phyloP scores from a whole-genome alignment of 805 yeast species.

The Saturnispora besseyi region DNA sequence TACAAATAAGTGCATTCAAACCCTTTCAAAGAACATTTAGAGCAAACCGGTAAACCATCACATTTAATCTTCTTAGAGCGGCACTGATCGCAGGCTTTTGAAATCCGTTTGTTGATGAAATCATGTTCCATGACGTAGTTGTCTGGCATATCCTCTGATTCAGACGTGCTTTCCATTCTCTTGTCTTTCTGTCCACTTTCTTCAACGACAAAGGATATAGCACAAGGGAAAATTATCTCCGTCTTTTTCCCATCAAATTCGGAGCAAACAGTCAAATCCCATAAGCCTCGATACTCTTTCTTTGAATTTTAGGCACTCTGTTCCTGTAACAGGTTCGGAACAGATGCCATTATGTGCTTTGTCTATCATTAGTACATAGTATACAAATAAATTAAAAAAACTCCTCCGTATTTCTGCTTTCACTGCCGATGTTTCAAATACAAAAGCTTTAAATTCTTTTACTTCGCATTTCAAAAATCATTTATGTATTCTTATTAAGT shows the following conservation, averaged over 20 bases:
- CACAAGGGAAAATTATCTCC: not conserved
- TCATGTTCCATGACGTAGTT: not conserved
- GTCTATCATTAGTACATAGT: no score
- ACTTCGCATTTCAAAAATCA: no score
- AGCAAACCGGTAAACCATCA: conserved; percentile 38
- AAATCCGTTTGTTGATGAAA: conserved; percentile 19
- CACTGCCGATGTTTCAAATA: no score
- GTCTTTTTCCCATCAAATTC: not conserved
- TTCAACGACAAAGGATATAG: not conserved
- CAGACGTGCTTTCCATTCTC: not conserved
- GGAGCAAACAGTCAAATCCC: not conserved
- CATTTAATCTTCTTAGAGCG: conserved; percentile 42
- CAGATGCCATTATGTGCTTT: not conserved
- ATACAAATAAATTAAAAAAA: no score
- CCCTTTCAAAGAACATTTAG: conserved; percentile 30
- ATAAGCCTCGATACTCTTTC: not conserved
- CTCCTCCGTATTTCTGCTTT: no score
- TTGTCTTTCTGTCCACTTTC: not conserved
- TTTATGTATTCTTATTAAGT: no score
- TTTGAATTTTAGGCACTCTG: not conserved
- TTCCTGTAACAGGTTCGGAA: not conserved
- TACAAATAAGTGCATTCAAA: conserved; percentile 30
- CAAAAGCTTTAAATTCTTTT: no score
- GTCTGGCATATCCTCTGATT: not conserved
- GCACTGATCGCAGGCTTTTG: conserved; percentile 44